A percentile compares a stretch with the other conserved stretches of the same genome.
Conservation (phyloP, 1,284 basidiomycete species). For the Sporisorium sorghi region DNA sequence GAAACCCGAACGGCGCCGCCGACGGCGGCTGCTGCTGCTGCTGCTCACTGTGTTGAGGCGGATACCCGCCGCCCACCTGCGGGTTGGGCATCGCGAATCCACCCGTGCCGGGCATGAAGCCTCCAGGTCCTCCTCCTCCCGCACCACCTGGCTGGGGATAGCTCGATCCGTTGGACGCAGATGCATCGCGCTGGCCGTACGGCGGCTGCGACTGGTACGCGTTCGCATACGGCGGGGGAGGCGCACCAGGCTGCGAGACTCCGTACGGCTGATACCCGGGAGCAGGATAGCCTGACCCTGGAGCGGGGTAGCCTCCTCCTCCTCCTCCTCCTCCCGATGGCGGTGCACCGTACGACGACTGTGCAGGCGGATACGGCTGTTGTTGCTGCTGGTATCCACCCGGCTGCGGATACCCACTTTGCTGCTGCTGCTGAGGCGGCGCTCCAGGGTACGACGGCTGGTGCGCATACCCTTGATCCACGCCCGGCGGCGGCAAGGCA, state of each 20-base stretch:
- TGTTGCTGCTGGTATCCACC: constrained; percentile 20
- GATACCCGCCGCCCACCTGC: constrained; percentile 9
- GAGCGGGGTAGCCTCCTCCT: constrained; percentile 20
- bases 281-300: constrained; percentile 5
- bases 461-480: constrained; percentile 30
- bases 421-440: constrained; percentile 19
- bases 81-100: constrained; percentile 53
- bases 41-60: not conserved
- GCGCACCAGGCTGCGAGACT: not conserved
- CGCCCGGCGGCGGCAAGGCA: constrained; percentile 24
- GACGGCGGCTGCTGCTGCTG: constrained; percentile 13
- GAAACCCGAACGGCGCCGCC: constrained; percentile 33
- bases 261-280: constrained; percentile 28
- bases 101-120: constrained; percentile 23
- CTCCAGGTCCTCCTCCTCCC: no score
- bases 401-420: constrained; percentile 22
- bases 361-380: constrained; percentile 13
- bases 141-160: no score
- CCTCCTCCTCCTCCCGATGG: no score
- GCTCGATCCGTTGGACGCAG: constrained; percentile 2
- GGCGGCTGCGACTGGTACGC: constrained; percentile 14
- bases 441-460: constrained; percentile 30
- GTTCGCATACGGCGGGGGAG: constrained; percentile 35
- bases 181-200: constrained; percentile 25
- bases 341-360: constrained; percentile 11